Evolutionary conservation across 352 stramenopile genomes (phyloP).

Genomic region (Hyaloperonospora arabidopsidis): DNA sequence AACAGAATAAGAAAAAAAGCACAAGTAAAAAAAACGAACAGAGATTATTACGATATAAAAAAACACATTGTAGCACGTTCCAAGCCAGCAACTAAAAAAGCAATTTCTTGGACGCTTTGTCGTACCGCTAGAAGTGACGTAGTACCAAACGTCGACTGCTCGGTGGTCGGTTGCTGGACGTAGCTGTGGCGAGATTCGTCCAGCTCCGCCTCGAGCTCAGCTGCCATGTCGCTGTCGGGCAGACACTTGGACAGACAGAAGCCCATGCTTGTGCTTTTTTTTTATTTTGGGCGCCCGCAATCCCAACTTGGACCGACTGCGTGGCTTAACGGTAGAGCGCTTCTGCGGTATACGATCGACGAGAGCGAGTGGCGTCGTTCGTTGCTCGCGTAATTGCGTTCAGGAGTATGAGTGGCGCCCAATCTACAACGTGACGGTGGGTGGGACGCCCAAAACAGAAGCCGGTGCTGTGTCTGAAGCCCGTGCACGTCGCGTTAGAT

Average conservation of each 20-base stretch:
- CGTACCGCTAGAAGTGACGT: conserved; percentile 71
- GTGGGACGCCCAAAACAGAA: conserved; percentile 5
- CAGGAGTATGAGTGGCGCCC: conserved; percentile 15
- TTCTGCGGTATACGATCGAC: no score
- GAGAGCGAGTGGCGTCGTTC: not conserved
- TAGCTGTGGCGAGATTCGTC: conserved; percentile 63
- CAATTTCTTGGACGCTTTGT: no score
- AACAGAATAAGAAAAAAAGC: not conserved
- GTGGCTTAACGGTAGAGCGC: conserved; percentile 1
- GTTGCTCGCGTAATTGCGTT: conserved; percentile 14
- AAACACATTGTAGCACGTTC: no score
- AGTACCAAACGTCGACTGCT: conserved; percentile 55
- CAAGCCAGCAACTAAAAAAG: no score
- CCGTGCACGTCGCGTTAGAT: no score
- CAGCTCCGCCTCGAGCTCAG: conserved; percentile 77
- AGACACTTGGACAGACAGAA: conserved; percentile 83
- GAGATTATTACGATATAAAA: no score
- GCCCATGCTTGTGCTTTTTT: conserved; percentile 42
- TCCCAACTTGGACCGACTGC: conserved; percentile 9
- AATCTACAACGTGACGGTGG: conserved; percentile 5
- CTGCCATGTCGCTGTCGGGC: conserved; percentile 74
- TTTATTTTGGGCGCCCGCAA: no score
- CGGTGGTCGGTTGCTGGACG: conserved; percentile 25
- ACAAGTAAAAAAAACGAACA: not conserved
- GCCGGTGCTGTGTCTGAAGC: no score